Evolutionary conservation across 805 yeast genomes (phyloP), one percentile per base, ranked within the genome.

Genomic region (Saccharomyces eubayanus): DNA sequence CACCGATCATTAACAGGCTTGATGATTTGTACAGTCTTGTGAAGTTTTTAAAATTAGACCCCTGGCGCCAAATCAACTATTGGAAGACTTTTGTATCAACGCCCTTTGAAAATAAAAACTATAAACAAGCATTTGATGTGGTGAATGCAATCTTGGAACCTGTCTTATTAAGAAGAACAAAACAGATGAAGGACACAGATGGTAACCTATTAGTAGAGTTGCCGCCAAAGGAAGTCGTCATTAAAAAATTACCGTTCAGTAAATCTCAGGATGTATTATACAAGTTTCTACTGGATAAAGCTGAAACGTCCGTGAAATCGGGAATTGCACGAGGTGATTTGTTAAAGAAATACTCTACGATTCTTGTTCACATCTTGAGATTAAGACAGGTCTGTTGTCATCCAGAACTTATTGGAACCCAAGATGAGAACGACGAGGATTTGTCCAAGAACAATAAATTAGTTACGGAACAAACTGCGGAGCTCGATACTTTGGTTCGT

Each of bases 361-460:
- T 92, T 59, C 72, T 92, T 59, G 85, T 94, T 1, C 94, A 88
- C 64, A 85, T 92, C 51, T 69, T 92, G 57, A 75, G 98, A 53
- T 74, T 92, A 41, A 76, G 98, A 55, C 98, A 92, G 66, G 79
- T 86, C 0, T 92, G 97, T 66, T 89, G 96, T 63, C 97, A 92
- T 66, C 77, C 85, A 16, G 81, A 81, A 52, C 72, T 91, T 53
- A 78, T 90, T 2, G 71, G 78, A 9, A 71, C 74, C 1, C 67
- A 68, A 45, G 77, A 74, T 55, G 85, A 81, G 49, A 77, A 79
- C 64, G 85, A 81, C 56, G 84, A 78, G 31, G 78, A 76, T 49
- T 63, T 75, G 6, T 47, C 57, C 3, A 55, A 56, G 11, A 56
- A 50, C 4, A 63, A 54, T 24, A 52, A 52, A 11, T 20, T 56